Evolutionary conservation across 106 monocot species (phyloP), one percentile per base, ranked within the genome.

Genomic region (Dendrobium chrysotoxum): DNA sequence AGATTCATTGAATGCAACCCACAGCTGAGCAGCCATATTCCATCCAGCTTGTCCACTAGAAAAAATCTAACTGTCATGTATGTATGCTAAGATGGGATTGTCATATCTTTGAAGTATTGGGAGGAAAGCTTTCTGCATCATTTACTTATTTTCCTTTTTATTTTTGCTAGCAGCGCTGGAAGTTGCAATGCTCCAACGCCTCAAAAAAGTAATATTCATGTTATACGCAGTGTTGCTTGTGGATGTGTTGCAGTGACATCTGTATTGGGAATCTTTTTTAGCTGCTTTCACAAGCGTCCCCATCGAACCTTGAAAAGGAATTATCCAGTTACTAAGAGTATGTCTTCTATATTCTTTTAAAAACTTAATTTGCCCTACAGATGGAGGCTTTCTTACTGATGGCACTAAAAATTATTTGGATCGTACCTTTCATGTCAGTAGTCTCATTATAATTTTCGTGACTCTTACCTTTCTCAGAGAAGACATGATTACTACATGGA

Each of bases 1-100:
- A 89, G 89, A 84, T 84, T 77, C 61, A 79, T 86, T 12, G 54
- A 53, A 10, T 89, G 89, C 82, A 89, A 89, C 45, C 84, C 83
- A 64, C 81, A 77, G 23, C 61, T 86, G 7, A 78, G 44, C 84
- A 75, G 50, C 76, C 79, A 84, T 46, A 71, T 82, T 65, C 88
- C 88, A 64, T 28, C 79, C 40, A 79, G 81, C 16, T 80, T 86
- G 38, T 64, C 77, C 23, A 58, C 28, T 16, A 39, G 45, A 46
- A 47, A 53, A 47, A 75, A 86, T 80, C 42, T 86, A 39, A 84
- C 80, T 17, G 15, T 80, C 75, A 47, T 66, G 89, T 71, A 68
- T 15, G 53, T 71, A 68, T 17, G 53, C 75, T 76, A 23, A 66
- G 15, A 20, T 4, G 25, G 3, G 16, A 28, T 18, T 68, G 4